A percentile compares a stretch with the other conserved stretches of the same genome.
These are phyloP conservation scores for Paxillus ammoniavirescens DNA, from an alignment of 768 basidiomycete species.

Conservation along the genomic window DNA sequence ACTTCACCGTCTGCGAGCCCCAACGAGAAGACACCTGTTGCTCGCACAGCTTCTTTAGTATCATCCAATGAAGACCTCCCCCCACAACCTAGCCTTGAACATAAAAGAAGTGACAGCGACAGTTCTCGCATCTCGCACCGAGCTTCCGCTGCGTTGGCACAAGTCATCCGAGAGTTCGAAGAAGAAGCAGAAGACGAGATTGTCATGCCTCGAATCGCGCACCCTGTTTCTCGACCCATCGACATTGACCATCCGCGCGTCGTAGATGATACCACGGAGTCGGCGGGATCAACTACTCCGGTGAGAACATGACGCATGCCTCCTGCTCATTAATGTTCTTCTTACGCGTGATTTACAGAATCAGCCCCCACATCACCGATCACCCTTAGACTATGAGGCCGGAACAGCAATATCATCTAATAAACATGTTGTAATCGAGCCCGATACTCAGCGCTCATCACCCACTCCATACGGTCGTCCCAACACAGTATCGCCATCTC, in stretches of 20 bases:
- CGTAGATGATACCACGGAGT: conserved; percentile 17
- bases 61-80: conserved; percentile 32
- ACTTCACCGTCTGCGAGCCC: conserved; percentile 42
- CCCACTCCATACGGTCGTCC: conserved; percentile 57
- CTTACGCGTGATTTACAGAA: conserved; percentile 18
- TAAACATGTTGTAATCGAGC: conserved; percentile 45
- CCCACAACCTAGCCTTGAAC: conserved; percentile 16
- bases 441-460: conserved; percentile 53
- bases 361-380: conserved; percentile 30
- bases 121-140: conserved; percentile 40
- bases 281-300: conserved; percentile 17
- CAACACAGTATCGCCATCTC: conserved; percentile 47
- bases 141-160: conserved; percentile 72
- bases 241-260: conserved; percentile 26
- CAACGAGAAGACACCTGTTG: conserved; percentile 37
- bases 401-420: conserved; percentile 74
- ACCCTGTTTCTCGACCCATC: conserved; percentile 40
- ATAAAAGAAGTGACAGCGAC: conserved; percentile 2
- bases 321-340: conserved; percentile 15
- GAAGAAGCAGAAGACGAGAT: conserved; percentile 75
- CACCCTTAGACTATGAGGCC: conserved; percentile 49
- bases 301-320: conserved; percentile 18
- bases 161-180: conserved; percentile 76
- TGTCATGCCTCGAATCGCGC: conserved; percentile 63
- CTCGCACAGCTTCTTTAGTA: conserved; percentile 42